These are phyloP conservation scores for Ceratocystiopsis sp. DNA, from an alignment of 2,329 filamentous ascomycete genomes.

Conservation along the genomic window DNA sequence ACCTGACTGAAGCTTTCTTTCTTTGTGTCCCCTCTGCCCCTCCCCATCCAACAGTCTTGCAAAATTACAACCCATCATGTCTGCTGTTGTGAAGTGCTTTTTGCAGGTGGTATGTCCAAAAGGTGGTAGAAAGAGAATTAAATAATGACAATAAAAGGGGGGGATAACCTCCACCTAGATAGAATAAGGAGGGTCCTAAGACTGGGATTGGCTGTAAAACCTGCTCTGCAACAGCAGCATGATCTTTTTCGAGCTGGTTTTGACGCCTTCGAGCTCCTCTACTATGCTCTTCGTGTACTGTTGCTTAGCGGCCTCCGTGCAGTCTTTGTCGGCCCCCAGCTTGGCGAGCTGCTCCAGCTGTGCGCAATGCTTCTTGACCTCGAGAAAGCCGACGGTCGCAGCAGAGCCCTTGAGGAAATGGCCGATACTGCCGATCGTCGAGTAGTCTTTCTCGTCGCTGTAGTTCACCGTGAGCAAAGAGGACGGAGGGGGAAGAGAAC, in stretches of 20 bases:
- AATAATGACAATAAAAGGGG: no score
- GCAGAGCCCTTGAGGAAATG: constrained; percentile 98
- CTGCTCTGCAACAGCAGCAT: constrained; percentile 21
- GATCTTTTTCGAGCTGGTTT: constrained; percentile 59
- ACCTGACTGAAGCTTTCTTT: no score
- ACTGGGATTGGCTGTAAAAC: no score
- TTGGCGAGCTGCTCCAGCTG: constrained; percentile 91
- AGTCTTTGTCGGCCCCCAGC: constrained; percentile 40
- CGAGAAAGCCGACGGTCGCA: constrained; percentile 76
- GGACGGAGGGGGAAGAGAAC: neutral
- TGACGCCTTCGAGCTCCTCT: constrained; percentile 52
- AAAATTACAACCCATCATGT: no score
- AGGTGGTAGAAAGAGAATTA: no score
- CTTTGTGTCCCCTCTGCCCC: no score
- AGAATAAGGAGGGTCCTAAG: no score
- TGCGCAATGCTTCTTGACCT: constrained; percentile 85
- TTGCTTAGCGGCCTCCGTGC: constrained; percentile 45
- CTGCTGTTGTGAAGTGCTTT: no score
- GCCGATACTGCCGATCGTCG: constrained; percentile 38
- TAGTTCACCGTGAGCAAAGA: neutral
- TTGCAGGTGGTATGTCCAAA: no score
- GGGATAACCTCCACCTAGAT: no score
- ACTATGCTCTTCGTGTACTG: constrained; percentile 42
- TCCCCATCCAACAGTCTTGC: no score
- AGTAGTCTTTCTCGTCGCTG: no score